Evolutionary conservation across 164 flowering plant genomes (phyloP).

Genomic region (Tinospora cordifolia): DNA sequence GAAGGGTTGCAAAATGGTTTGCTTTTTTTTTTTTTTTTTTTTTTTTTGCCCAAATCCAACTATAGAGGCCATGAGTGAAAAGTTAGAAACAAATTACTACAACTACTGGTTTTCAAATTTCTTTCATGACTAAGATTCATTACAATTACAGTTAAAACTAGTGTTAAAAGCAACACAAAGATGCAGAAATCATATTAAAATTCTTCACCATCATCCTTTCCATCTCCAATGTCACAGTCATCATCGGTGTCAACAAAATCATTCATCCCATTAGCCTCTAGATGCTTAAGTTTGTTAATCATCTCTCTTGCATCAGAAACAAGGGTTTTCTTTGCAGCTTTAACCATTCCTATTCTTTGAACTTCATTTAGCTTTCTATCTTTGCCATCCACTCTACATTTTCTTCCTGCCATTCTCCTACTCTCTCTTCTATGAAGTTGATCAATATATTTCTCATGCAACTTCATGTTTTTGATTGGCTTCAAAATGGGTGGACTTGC

Average conservation of each 20-base stretch:
- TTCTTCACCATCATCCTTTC: slow-evolving; percentile 27
- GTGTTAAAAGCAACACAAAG: neutral
- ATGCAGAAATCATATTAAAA: neutral
- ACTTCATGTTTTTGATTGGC: slow-evolving; percentile 59
- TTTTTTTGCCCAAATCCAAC: too few relatives aligned
- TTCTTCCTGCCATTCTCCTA: slow-evolving; percentile 37
- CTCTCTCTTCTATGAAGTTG: slow-evolving; percentile 66
- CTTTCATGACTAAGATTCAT: neutral
- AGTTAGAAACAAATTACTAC: neutral
- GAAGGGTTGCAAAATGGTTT: too few relatives aligned
- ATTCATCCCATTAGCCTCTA: slow-evolving; percentile 21
- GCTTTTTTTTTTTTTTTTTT: too few relatives aligned
- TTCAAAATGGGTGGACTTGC: slow-evolving; percentile 75
- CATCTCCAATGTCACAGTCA: slow-evolving; percentile 17
- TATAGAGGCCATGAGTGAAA: neutral
- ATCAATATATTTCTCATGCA: slow-evolving; percentile 85
- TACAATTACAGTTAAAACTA: neutral
- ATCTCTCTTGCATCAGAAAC: slow-evolving; percentile 49
- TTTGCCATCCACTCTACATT: slow-evolving; percentile 16
- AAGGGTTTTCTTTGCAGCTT: slow-evolving; percentile 49
- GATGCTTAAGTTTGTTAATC: slow-evolving; percentile 33
- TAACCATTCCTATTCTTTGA: slow-evolving; percentile 24
- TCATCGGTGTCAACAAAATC: slow-evolving; percentile 30
- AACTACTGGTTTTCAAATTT: neutral
- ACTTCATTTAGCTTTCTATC: slow-evolving; percentile 11